Base-by-base conservation (phyloP, 139 green algal genomes). In the Dunaliella primolecta region DNA sequence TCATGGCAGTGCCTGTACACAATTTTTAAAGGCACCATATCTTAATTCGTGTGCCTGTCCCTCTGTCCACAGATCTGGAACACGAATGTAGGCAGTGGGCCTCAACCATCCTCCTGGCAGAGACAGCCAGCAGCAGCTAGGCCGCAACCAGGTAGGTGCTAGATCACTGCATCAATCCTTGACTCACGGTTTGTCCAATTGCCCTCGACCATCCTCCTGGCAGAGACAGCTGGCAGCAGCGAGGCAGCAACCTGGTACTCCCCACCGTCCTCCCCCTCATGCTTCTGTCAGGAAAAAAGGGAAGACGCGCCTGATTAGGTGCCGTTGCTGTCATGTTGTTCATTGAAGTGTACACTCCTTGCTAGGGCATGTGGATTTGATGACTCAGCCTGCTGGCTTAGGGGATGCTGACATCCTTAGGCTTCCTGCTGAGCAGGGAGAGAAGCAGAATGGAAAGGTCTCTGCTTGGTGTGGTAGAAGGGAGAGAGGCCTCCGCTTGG, bases 21-120 rank as follows among this genome's bases (percentile, higher is more conserved):
- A n/a, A n/a, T n/a, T n/a, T n/a, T n/a, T n/a, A n/a, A n/a, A n/a
- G n/a, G n/a, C n/a, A n/a, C n/a, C n/a, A n/a, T n/a, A n/a, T n/a
- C n/a, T n/a, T n/a, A n/a, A n/a, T n/a, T n/a, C n/a, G n/a, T 33
- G 72, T 79, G 72, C n/a, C 7, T 79, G n/a, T 7, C 30, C 3
- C 72, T 36, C 3, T 34, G n/a, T 23, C n/a, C 20, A 33, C 84
- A 90, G 87, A 81, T 87, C 33, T 90, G 87, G 87, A 90, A 88
- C 82, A 36, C 32, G 1, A 90, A 90, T 84, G 30, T 81, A 30
- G 82, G 84, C 2, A 74, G 36, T 38, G 74, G 75, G 7, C 46
- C 46, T 25, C 15, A 25, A 15, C 46, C 46, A 7, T 25, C 46
- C 46, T 64, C 46, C 15, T 64, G 46, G 71, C 71, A 77, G 27